Percentiles rank a stretch among this genome's conserved stretches.
These are phyloP conservation scores for Mucuna pruriens DNA, from an alignment of 306 rosid species.

Conservation along the genomic window DNA sequence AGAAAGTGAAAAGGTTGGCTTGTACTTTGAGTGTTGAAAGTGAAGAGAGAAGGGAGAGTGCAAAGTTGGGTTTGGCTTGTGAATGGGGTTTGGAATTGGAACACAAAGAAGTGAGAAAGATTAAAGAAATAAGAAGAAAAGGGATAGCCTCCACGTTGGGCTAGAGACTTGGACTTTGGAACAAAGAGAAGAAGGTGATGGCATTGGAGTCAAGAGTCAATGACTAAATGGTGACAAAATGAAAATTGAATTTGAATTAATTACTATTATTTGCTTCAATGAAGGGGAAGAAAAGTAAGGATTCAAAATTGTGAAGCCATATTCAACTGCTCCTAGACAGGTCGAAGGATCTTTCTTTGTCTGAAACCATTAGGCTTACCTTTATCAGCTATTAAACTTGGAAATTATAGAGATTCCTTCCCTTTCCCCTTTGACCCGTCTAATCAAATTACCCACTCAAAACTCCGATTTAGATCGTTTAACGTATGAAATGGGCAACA, in stretches of 20 bases:
- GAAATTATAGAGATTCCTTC: conserved; percentile 4
- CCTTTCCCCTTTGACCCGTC: conserved; percentile 38
- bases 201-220: conserved; percentile 39
- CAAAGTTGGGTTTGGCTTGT: conserved; percentile 39
- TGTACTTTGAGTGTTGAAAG: not conserved
- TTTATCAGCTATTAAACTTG: conserved; percentile 2
- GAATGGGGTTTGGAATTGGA: conserved; percentile 5
- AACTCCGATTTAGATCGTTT: conserved; percentile 12
- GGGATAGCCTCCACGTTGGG: conserved; percentile 25
- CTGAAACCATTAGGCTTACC: not conserved
- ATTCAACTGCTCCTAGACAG: conserved; percentile 2
- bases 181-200: conserved; percentile 31
- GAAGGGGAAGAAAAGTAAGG: not conserved
- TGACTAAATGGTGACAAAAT: not conserved
- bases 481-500: conserved; percentile 1
- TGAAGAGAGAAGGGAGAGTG: not conserved
- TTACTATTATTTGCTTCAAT: not conserved
- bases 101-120: conserved; percentile 20
- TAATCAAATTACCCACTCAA: conserved; percentile 1
- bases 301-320: not conserved
- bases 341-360: conserved; percentile 22
- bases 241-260: not conserved
- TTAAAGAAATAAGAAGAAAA: not conserved
- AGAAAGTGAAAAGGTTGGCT: not conserved
- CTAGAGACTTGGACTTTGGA: conserved; percentile 52